phyloP scores from a whole-genome alignment of 1,284 basidiomycete species.

The Moesziomyces sp. region DNA sequence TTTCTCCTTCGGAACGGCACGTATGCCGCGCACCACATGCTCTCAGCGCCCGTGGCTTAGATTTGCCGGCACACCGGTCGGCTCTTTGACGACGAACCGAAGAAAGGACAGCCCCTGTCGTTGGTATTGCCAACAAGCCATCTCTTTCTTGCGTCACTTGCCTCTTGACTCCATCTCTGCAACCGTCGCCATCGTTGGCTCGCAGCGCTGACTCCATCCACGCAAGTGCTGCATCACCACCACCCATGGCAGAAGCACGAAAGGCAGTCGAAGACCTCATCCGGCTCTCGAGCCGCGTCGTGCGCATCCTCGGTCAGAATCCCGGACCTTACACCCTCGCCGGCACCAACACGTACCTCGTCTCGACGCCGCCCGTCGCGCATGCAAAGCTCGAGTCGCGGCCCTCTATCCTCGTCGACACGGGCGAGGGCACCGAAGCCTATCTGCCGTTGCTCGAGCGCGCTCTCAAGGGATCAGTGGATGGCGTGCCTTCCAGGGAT shows the following conservation, averaged over 20 bases:
- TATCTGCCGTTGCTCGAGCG: slow-evolving; percentile 78
- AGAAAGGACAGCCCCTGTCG: no score
- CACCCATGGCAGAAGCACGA: slow-evolving; percentile 49
- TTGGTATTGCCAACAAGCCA: neutral
- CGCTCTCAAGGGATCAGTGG: slow-evolving; percentile 70
- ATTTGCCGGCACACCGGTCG: neutral
- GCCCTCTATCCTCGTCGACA: slow-evolving; percentile 82
- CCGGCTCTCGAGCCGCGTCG: slow-evolving; percentile 41
- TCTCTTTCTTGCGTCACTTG: neutral
- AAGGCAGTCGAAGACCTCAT: slow-evolving; percentile 45
- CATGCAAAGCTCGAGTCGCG: slow-evolving; percentile 71
- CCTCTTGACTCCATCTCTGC: neutral
- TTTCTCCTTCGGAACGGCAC: neutral
- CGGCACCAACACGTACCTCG: slow-evolving; percentile 92
- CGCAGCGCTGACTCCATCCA: neutral
- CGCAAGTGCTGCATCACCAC: neutral
- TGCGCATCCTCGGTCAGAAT: slow-evolving; percentile 76
- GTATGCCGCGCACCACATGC: neutral
- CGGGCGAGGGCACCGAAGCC: slow-evolving; percentile 80
- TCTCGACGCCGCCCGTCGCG: slow-evolving; percentile 71
- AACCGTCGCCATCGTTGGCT: no score
- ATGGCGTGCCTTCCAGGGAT: slow-evolving; percentile 3
- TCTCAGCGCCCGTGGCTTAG: neutral
- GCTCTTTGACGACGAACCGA: neutral
- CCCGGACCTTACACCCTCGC: slow-evolving; percentile 88